Evolutionary conservation across 106 monocot species (phyloP).

Genomic region (Ottelia alismoides): DNA sequence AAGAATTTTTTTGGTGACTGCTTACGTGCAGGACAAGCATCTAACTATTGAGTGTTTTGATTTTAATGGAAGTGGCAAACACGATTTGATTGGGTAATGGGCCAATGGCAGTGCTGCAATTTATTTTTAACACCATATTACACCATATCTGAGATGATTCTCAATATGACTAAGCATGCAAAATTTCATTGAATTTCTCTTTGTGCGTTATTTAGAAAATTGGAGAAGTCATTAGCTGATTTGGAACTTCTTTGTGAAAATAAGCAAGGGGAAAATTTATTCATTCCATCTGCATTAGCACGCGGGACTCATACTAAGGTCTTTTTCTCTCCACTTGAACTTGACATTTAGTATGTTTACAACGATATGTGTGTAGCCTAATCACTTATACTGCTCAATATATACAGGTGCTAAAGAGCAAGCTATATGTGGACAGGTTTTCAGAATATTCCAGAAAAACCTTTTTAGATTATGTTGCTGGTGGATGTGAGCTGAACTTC

Average conservation of each 20-base stretch:
- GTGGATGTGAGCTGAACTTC: slow-evolving; percentile 77
- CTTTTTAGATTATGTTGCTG: slow-evolving; percentile 85
- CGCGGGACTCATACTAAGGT: slow-evolving; percentile 51
- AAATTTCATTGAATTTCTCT: not conserved
- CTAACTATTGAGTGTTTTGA: slow-evolving; percentile 80
- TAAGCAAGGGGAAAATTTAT: slow-evolving; percentile 51
- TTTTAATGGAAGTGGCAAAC: slow-evolving; percentile 86
- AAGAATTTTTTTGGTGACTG: not conserved
- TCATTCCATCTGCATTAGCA: slow-evolving; percentile 31
- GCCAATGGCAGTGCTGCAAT: too few species aligned
- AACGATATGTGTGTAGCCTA: not conserved
- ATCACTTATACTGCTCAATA: not conserved
- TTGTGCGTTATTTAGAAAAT: slow-evolving; percentile 29
- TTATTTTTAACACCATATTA: too few species aligned
- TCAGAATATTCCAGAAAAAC: slow-evolving; percentile 37
- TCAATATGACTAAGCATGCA: too few species aligned
- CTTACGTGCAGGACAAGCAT: slow-evolving; percentile 53
- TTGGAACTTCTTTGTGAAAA: slow-evolving; percentile 57
- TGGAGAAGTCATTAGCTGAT: slow-evolving; percentile 60
- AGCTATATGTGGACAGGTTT: slow-evolving; percentile 64
- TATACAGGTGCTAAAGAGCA: slow-evolving; percentile 60
- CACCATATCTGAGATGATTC: too few species aligned
- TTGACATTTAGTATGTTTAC: not conserved
- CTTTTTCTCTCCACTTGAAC: not conserved
- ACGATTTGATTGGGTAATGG: slow-evolving; percentile 82